These are phyloP conservation scores for Echeveria elegans DNA, from an alignment of 164 flowering plant genomes.

Conservation along the genomic window DNA sequence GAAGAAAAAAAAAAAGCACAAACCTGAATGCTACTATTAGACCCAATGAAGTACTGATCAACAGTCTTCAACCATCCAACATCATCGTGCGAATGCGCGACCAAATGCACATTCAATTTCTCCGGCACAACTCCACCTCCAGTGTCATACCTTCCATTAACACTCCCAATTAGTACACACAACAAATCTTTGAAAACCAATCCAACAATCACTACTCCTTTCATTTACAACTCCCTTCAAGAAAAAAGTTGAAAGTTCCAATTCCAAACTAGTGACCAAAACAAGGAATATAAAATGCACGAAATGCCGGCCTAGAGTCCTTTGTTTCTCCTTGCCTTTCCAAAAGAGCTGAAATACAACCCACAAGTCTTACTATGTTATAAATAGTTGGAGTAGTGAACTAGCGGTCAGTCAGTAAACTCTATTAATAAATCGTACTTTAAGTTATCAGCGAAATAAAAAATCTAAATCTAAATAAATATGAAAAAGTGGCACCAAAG, in stretches of 20 bases:
- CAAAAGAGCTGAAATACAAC: not conserved
- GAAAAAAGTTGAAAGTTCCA: not conserved
- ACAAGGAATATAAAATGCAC: not conserved
- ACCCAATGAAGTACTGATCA: slow-evolving; percentile 79
- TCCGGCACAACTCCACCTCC: slow-evolving; percentile 42
- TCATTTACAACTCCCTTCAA: not conserved
- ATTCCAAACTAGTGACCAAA: not conserved
- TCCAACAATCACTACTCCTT: not conserved
- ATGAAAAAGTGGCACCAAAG: too few relatives aligned
- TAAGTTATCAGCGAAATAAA: too few relatives aligned
- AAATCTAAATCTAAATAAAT: too few relatives aligned
- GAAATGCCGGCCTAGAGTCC: not conserved
- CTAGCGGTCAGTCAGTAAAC: too few relatives aligned
- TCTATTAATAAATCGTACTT: too few relatives aligned
- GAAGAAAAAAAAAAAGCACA: not conserved
- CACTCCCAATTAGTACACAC: slow-evolving; percentile 8
- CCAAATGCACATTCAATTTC: slow-evolving; percentile 71
- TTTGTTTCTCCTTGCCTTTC: not conserved
- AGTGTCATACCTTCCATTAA: slow-evolving; percentile 35
- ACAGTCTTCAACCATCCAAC: slow-evolving; percentile 81
- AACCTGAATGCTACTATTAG: slow-evolving; percentile 65
- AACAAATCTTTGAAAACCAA: not conserved
- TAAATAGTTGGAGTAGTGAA: too few relatives aligned
- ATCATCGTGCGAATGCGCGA: slow-evolving; percentile 74
- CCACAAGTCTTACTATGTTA: too few relatives aligned